phyloP scores from a whole-genome alignment of 2,329 filamentous ascomycete species.

The Paramyrothecium sp. region DNA sequence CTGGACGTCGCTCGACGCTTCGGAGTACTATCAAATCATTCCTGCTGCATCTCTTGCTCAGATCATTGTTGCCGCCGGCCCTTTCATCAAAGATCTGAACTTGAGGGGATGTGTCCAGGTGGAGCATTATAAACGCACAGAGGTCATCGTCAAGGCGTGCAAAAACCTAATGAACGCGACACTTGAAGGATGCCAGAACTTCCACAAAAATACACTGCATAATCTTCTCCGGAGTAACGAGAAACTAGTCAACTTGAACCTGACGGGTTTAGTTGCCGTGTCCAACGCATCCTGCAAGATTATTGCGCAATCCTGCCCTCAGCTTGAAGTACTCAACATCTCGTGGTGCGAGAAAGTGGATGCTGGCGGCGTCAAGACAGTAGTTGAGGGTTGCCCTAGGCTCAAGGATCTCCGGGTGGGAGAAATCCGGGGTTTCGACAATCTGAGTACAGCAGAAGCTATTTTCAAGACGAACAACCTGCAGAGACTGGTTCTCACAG shows the following conservation, averaged over 20 bases:
- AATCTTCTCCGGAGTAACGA: conserved; percentile 73
- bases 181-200: conserved; percentile 85
- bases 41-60: conserved; percentile 79
- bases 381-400: conserved; percentile 70
- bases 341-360: conserved; percentile 92
- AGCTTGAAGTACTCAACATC: conserved; percentile 81
- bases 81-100: conserved; percentile 89
- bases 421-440: conserved; percentile 78
- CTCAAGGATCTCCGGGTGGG: conserved; percentile 79
- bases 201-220: conserved; percentile 74
- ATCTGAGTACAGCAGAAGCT: conserved; percentile 66
- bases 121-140: conserved; percentile 73
- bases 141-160: conserved; percentile 79
- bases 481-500: conserved; percentile 77
- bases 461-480: conserved; percentile 81
- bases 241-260: conserved; percentile 77
- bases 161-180: conserved; percentile 84
- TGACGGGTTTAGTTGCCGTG: conserved; percentile 77
- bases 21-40: conserved; percentile 85
- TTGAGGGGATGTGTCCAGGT: conserved; percentile 89
- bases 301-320: conserved; percentile 75
- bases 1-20: conserved; percentile 82
- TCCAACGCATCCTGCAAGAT: conserved; percentile 85
- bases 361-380: conserved; percentile 68
- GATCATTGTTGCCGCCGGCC: conserved; percentile 81